Evolutionary conservation across 192 early-diverging fungal species (phyloP).

Genomic region (Coemansia sp.): DNA sequence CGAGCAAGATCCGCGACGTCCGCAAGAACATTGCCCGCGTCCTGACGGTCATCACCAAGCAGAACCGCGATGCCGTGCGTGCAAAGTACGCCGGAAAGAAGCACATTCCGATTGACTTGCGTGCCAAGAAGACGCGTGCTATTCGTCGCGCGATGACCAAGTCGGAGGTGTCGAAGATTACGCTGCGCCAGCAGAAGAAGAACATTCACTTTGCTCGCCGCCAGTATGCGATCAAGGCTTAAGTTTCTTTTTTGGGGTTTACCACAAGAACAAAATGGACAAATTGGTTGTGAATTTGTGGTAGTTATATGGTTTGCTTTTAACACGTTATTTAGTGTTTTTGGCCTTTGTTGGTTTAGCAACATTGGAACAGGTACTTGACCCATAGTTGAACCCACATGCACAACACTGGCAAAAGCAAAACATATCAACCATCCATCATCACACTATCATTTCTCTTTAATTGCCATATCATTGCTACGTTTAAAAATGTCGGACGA

Average conservation of each 20-base stretch:
- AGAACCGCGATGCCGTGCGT: conserved; percentile 84
- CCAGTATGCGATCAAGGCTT: conserved; percentile 88
- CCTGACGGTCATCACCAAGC: conserved; percentile 94
- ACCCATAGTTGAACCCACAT: conserved; percentile 1
- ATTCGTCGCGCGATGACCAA: conserved; percentile 92
- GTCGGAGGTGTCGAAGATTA: conserved; percentile 77
- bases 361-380: not conserved
- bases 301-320: not conserved
- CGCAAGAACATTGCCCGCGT: conserved; percentile 95
- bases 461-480: not conserved
- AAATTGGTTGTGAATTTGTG: not conserved
- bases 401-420: not conserved
- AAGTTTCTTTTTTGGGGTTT: conserved; percentile 23
- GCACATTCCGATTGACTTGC: conserved; percentile 93
- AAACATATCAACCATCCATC: not conserved
- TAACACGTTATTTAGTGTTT: not conserved
- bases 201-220: conserved; percentile 84
- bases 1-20: conserved; percentile 74
- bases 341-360: not conserved
- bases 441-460: not conserved
- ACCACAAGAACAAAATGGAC: not conserved
- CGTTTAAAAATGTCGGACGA: conserved; percentile 30
- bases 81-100: conserved; percentile 93
- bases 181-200: conserved; percentile 88
- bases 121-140: conserved; percentile 98